These are phyloP conservation scores for Paramecium caudatum DNA, from an alignment of 73 alveolate species.

Conservation along the genomic window DNA sequence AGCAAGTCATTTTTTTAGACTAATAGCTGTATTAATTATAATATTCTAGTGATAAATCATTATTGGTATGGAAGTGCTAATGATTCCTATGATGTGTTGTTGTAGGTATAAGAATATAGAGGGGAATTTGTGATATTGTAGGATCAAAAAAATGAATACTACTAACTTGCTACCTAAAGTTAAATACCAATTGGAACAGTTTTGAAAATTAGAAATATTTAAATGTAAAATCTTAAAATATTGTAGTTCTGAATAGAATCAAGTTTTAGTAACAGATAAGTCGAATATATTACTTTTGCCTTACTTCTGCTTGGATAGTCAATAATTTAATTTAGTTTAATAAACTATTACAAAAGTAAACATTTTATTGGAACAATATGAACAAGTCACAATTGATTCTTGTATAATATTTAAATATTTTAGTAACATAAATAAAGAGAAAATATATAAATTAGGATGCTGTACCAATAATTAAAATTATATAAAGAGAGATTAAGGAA, in stretches of 20 bases:
- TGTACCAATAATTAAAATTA: background rate
- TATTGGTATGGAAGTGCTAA: constrained; percentile 23
- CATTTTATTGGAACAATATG: background rate
- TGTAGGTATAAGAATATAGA: background rate
- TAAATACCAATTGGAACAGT: background rate
- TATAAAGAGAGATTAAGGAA: background rate
- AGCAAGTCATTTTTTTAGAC: background rate
- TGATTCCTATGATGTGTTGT: background rate
- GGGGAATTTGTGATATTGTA: background rate
- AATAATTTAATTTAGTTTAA: background rate
- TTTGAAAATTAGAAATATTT: constrained; percentile 1
- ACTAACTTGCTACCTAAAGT: background rate
- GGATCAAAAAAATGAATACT: background rate
- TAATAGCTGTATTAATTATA: constrained; percentile 8
- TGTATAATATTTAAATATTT: background rate
- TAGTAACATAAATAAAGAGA: background rate
- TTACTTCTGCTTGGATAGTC: background rate
- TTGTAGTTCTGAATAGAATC: background rate
- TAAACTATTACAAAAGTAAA: background rate
- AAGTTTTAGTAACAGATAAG: background rate
- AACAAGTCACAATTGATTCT: background rate
- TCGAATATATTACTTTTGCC: background rate
- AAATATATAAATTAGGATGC: background rate
- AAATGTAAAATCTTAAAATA: background rate
- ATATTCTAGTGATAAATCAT: background rate